These are phyloP conservation scores for Fonsecaea erecta DNA, from an alignment of 2,329 filamentous ascomycete genomes.

Conservation along the genomic window DNA sequence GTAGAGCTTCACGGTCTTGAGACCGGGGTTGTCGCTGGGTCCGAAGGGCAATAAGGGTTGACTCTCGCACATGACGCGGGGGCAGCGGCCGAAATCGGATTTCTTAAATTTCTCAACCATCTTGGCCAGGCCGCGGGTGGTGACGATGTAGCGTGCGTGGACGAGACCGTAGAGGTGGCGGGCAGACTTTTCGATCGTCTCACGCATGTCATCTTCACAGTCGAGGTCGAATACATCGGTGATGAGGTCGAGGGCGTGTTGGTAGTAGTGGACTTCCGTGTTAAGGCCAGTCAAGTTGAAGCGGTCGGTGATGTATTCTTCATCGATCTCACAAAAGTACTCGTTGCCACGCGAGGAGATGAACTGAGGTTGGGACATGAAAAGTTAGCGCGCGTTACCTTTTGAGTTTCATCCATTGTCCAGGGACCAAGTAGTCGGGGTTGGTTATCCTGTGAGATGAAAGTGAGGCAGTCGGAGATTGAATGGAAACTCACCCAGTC, in stretches of 20 bases:
- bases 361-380: slow-evolving; percentile 73
- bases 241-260: slow-evolving; percentile 95
- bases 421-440: too few relatives aligned
- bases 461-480: not conserved
- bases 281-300: slow-evolving; percentile 98
- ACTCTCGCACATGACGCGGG: slow-evolving; percentile 90
- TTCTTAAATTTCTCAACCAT: slow-evolving; percentile 99
- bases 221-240: slow-evolving; percentile 99
- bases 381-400: slow-evolving; percentile 1
- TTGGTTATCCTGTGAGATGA: not conserved
- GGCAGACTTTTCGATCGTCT: slow-evolving; percentile 96
- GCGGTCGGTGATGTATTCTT: slow-evolving; percentile 95
- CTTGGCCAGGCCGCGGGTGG: slow-evolving; percentile 88
- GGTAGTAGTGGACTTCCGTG: slow-evolving; percentile 97
- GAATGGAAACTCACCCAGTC: slow-evolving; percentile 79
- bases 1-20: slow-evolving; percentile 94
- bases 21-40: slow-evolving; percentile 83
- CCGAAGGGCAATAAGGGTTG: slow-evolving; percentile 95
- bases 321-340: slow-evolving; percentile 99
- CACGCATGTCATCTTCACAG: slow-evolving; percentile 97
- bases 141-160: slow-evolving; percentile 95
- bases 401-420: too few relatives aligned
- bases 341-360: slow-evolving; percentile 97
- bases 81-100: slow-evolving; percentile 96
- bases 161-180: slow-evolving; percentile 94